Conservation (phyloP, 2,329 filamentous ascomycete genomes). For the Botrytis fragariae region DNA sequence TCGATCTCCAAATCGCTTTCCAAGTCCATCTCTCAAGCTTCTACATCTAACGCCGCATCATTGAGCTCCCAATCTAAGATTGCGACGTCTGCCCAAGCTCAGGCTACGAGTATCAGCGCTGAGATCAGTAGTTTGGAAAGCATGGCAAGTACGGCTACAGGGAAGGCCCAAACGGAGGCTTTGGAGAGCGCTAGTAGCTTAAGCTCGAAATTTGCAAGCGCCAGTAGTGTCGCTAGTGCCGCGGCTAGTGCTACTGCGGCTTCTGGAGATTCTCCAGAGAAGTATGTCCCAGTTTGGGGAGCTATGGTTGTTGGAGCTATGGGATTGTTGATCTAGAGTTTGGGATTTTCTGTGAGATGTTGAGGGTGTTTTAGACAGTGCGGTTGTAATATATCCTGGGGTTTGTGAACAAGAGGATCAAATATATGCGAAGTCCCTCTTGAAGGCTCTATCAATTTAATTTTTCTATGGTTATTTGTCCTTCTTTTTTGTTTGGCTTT, state of each 20-base stretch:
- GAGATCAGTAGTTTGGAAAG: constrained; percentile 5
- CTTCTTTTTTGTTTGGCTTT: neutral
- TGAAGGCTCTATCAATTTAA: neutral
- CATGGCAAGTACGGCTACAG: constrained; percentile 1
- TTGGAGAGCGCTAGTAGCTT: constrained; percentile 10
- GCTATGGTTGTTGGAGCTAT: neutral
- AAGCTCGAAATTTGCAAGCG: constrained; percentile 1
- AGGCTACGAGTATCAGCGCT: neutral
- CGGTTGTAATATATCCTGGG: neutral
- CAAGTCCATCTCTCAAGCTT: neutral
- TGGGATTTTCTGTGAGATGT: neutral
- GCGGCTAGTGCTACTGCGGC: neutral
- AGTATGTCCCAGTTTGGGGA: neutral
- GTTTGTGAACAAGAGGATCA: neutral
- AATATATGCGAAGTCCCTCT: neutral
- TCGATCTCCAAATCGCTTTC: constrained; percentile 4
- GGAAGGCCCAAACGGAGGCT: neutral
- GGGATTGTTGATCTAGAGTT: neutral
- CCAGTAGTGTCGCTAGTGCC: neutral
- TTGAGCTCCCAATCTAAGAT: neutral
- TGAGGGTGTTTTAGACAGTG: neutral
- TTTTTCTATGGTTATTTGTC: fast-evolving
- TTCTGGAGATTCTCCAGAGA: neutral
- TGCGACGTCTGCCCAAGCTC: neutral
- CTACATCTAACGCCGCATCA: neutral